These are phyloP conservation scores for Striga asiatica DNA, from an alignment of 257 asterid species.

Conservation along the genomic window DNA sequence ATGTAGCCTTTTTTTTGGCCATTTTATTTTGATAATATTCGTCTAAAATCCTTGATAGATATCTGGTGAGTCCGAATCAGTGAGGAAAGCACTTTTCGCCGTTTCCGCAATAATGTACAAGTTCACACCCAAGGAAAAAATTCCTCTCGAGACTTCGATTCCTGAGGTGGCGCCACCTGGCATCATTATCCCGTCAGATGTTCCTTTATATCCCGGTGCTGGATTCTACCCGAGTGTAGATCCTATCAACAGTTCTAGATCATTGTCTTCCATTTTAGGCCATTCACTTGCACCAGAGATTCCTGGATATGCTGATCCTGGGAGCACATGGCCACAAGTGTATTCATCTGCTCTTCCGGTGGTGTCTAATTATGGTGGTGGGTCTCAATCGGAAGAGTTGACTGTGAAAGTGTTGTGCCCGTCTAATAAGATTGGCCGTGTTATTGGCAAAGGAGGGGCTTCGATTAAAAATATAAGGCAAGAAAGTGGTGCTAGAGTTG, in stretches of 20 bases:
- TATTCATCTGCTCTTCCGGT: constrained; percentile 75
- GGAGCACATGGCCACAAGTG: constrained; percentile 72
- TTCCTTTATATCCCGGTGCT: constrained; percentile 66
- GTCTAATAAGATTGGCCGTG: constrained; percentile 68
- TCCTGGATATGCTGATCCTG: constrained; percentile 52
- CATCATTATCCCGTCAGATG: constrained; percentile 82
- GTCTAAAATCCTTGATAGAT: constrained; percentile 35
- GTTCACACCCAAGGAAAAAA: constrained; percentile 69
- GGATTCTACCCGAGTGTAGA: constrained; percentile 66
- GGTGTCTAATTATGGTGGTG: constrained; percentile 61
- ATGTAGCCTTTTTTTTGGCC: no score
- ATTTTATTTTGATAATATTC: constrained; percentile 9
- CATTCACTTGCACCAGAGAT: constrained; percentile 49
- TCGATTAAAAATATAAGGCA: constrained; percentile 68
- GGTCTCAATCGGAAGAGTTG: constrained; percentile 55
- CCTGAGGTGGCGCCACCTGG: constrained; percentile 70
- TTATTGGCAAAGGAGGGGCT: constrained; percentile 86
- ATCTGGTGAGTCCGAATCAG: constrained; percentile 74
- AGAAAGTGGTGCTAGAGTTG: constrained; percentile 85
- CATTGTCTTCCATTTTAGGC: constrained; percentile 59
- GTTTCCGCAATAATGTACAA: constrained; percentile 87
- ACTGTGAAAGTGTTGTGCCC: constrained; percentile 66
- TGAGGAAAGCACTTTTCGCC: constrained; percentile 81
- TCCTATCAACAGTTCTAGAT: constrained; percentile 38
- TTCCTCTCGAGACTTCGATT: constrained; percentile 68